Evolutionary conservation across 345 rosid genomes (phyloP), one percentile per base, ranked within the genome.

Genomic region (Populus nigra): DNA sequence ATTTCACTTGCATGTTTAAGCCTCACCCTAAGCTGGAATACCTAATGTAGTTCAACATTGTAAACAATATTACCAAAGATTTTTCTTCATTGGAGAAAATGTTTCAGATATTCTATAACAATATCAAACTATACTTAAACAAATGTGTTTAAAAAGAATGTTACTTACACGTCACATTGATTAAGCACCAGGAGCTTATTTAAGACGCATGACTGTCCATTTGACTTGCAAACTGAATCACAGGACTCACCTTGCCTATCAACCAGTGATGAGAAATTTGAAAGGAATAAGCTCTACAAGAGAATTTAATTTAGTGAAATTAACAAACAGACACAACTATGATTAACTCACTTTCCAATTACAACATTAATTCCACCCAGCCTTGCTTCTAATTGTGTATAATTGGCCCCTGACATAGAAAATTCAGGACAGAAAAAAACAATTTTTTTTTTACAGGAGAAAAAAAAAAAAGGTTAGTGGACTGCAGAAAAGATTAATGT

Each of bases 181-280:
- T 95, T 95, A 65, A 95, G 93, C 78, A 91, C 86, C 83, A 85
- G 31, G 63, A 95, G 96, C 85, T 93, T 95, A 82, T 92, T 93
- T 79, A 85, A 87, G 76, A 95, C 98, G 50, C 99, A 95, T 25
- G 94, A 89, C 76, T 91, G 90, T 82, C 98, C 96, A 70, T 85
- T 83, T 68, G 89, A 90, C 86, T 87, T 90, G 92, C 99, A 95
- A 63, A 84, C 92, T 36, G 87, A 83, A 81, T 93, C 96, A 72
- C 98, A 95, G 66, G 99, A 90, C 85, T 91, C 94, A 8, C 98
- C 97, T 83, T 91, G 95, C 88, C 99, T 92, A 71, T 31, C 76
- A 76, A 70, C 59, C 66, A 76, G 75, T 41, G 62, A 86, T 57
- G 73, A 43, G 33, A 74, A 9, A 76, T 82, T 72, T 72, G 82